Percentiles rank a stretch among this genome's conserved stretches.
Conservation (phyloP, 352 stramenopile species). For the Elongisporangium prolatum region DNA sequence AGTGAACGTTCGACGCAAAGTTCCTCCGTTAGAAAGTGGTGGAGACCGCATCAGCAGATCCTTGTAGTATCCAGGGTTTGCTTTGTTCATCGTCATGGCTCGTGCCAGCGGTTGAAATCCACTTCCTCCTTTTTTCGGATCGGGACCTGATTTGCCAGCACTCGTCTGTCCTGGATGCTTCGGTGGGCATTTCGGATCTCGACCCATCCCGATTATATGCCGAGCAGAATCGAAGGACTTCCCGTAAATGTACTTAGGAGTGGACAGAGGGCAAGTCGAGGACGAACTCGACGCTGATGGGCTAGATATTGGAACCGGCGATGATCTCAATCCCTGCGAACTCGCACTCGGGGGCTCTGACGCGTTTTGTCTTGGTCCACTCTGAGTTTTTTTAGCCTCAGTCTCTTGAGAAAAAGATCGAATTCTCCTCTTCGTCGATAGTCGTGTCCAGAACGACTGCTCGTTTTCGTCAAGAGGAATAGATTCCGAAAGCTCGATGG, state of each 20-base stretch:
- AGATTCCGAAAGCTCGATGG: neutral
- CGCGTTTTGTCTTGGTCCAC: too few species aligned
- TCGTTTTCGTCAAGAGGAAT: neutral
- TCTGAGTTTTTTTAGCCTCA: too few species aligned
- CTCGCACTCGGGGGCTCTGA: too few species aligned
- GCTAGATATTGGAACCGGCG: neutral
- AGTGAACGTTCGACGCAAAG: neutral
- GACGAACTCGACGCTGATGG: neutral
- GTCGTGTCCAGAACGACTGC: neutral
- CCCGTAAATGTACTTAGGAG: neutral
- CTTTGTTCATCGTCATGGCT: slow-evolving; percentile 25
- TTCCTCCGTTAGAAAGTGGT: neutral
- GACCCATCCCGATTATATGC: neutral
- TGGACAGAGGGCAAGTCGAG: neutral
- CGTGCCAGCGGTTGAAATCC: slow-evolving; percentile 23
- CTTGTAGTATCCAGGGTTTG: slow-evolving; percentile 10
- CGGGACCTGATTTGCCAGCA: neutral
- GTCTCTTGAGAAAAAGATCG: neutral
- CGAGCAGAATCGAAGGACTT: slow-evolving; percentile 1
- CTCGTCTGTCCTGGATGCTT: neutral
- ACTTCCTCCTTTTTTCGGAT: neutral
- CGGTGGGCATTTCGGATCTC: neutral
- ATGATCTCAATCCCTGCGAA: neutral
- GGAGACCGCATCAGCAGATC: slow-evolving; percentile 5
- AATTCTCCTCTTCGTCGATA: neutral